Conservation (phyloP, 2,329 filamentous ascomycete species). For the Aspergillus sclerotialis region DNA sequence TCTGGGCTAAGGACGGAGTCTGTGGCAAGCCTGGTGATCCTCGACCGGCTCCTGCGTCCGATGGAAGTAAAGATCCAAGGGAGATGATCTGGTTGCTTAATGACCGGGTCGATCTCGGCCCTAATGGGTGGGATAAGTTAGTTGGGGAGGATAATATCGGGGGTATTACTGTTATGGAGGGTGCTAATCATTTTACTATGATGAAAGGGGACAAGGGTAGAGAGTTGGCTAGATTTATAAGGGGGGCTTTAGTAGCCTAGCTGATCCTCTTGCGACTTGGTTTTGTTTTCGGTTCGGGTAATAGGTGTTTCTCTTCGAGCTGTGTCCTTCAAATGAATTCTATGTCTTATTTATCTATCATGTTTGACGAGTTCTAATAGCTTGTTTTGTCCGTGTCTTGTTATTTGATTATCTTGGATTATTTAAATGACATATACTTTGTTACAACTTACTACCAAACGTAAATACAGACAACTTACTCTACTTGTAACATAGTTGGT, state of each 20-base stretch:
- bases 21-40: constrained; percentile 34
- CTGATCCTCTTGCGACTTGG: too few relatives aligned
- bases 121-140: constrained; percentile 41
- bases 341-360: too few relatives aligned
- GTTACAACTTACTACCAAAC: constrained; percentile 4
- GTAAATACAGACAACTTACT: constrained; percentile 1
- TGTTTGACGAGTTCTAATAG: too few relatives aligned
- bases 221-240: constrained; percentile 24
- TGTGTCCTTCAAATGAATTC: too few relatives aligned
- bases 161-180: constrained; percentile 20
- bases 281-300: too few relatives aligned
- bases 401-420: constrained; percentile 5
- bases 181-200: constrained; percentile 30
- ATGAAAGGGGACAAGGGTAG: constrained; percentile 22
- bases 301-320: too few relatives aligned
- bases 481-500: too few relatives aligned
- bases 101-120: constrained; percentile 39
- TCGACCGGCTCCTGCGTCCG: constrained; percentile 29
- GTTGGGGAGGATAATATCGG: constrained; percentile 30
- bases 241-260: constrained; percentile 14
- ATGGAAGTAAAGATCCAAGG: constrained; percentile 33
- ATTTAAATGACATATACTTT: constrained; percentile 4
- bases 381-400: constrained; percentile 1
- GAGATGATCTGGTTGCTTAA: constrained; percentile 44
- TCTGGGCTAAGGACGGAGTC: constrained; percentile 43